These are phyloP conservation scores for Linderniella brevidens DNA, from an alignment of 257 asterid genomes.

Conservation along the genomic window DNA sequence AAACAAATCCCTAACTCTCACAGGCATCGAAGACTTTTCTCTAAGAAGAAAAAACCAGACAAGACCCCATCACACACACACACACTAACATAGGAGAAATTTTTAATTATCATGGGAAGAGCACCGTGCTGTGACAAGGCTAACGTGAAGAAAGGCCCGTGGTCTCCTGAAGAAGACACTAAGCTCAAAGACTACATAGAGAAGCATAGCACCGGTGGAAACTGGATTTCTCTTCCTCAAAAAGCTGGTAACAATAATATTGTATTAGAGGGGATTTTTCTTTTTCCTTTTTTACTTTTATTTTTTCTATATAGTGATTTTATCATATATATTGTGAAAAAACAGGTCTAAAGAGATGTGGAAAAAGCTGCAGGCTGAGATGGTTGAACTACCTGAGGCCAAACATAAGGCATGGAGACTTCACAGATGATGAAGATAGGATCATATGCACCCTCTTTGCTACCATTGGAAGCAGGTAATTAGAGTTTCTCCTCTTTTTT, in stretches of 20 bases:
- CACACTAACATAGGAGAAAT: slow-evolving; percentile 3
- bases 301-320: not conserved
- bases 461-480: slow-evolving; percentile 1
- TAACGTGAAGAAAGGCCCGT: slow-evolving; percentile 59
- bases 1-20: too few species aligned
- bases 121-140: slow-evolving; percentile 73
- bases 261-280: too few species aligned
- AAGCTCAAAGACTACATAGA: slow-evolving; percentile 46
- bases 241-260: slow-evolving; percentile 15
- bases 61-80: too few species aligned
- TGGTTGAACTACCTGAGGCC: slow-evolving; percentile 3
- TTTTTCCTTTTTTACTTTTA: too few species aligned
- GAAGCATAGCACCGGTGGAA: slow-evolving; percentile 47
- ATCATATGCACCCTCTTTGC: slow-evolving; percentile 3
- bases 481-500: too few species aligned
- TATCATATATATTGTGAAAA: not conserved
- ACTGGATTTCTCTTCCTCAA: slow-evolving; percentile 61
- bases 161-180: slow-evolving; percentile 70
- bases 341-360: slow-evolving; percentile 3
- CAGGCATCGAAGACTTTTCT: too few species aligned
- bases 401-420: slow-evolving; percentile 1
- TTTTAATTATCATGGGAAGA: slow-evolving; percentile 25
- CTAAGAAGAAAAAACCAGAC: too few species aligned
- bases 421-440: not conserved
- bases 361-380: slow-evolving; percentile 1